Evolutionary conservation across 2,329 filamentous ascomycete genomes (phyloP), one percentile per base, ranked within the genome.

Genomic region (Teratosphaeria viscida): DNA sequence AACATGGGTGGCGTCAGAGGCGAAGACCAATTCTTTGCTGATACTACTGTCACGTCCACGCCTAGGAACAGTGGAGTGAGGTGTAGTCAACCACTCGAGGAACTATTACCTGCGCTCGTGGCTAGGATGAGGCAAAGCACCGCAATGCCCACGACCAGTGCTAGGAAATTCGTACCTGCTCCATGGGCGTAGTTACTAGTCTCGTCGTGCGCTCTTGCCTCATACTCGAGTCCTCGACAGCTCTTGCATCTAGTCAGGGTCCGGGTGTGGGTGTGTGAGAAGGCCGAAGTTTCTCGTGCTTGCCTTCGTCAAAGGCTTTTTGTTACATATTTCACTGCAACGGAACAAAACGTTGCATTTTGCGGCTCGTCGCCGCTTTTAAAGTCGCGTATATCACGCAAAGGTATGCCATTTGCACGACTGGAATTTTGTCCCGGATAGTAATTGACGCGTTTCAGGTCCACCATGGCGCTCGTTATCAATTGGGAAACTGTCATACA

Each of bases 1-100:
- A 97, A 96, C 68, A 81, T 96, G 61, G 89, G 90, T n/a, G 89
- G 90, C 10, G 85, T 91, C 29, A 81, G 89, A 66, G 88, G 89
- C 16, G 89, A 95, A 70, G 86, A 90, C n/a, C 75, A 75, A 3
- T 86, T 92, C 66, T 89, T 89, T 65, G 74, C 72, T 2, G 77
- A 81, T 60, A 66, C 88, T 60, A 66, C 88, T 53, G 74, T 81
- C n/a, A 76, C 77, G 3, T 63, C 58, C 5, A 73, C 73, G 53
- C 69, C 66, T 6, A 76, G 74, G 1, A 65, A 63, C 39, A 59
- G 71, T 10, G 77, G 72, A 1, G 69, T 79, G 8, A 69, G 78
- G 56, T 71, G 71, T 55, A 73, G 72, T 57, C 70, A 75, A 61
- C 70, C 72, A 49, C 71, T 75, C 11, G 77, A 78, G 56, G 64